Base-by-base conservation (phyloP, 345 rosid species). In the Eucalyptus pauciflora region DNA sequence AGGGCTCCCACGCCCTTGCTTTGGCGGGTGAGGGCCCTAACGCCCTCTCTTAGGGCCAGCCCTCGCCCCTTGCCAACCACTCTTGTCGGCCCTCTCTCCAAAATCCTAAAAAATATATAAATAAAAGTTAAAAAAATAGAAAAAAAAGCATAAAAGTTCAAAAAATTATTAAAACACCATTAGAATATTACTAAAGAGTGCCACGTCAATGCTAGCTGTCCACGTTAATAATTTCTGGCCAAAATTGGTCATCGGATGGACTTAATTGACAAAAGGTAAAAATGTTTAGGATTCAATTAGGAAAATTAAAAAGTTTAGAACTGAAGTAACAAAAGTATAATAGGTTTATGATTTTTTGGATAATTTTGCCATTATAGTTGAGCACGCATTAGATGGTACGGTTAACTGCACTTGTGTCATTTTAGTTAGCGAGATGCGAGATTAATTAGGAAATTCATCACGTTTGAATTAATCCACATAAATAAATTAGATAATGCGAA, bases 201-300 rank as follows among this genome's bases (percentile, higher is more conserved):
- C 10, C 58, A 52, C 1, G 2, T 52, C 2, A 18, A 0, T 1
- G 3, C 0, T 2, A 0, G 1, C 1, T 1, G 0, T 52, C 1
- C 58, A 52, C 0, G 4, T 52, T 2, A 18, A 0, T 0, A 52
- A 52, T 52, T 18, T 18, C 7, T 3, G 3, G 58, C 0, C 2
- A 52, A 52, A 52, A 20, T 52, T 52, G 5, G 0, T 52, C 1
- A 1, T 52, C 25, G 1, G 3, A 52, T 52, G 25, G 25, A 52
- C 10, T 52, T 2, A 52, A 52, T 52, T 52, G 24, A 2, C 0
- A 52, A 52, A 52, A 7, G 0, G 1, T 18, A 4, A 52, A 52
- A 3, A 52, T 0, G 0, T 52, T 52, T 52, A 52, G 1, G 56
- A 18, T 3, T 52, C 2, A 8, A 52, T 52, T 52, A 20, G 0